Base-by-base conservation (phyloP, 2,329 filamentous ascomycete species). In the Colletotrichum gigasporum region DNA sequence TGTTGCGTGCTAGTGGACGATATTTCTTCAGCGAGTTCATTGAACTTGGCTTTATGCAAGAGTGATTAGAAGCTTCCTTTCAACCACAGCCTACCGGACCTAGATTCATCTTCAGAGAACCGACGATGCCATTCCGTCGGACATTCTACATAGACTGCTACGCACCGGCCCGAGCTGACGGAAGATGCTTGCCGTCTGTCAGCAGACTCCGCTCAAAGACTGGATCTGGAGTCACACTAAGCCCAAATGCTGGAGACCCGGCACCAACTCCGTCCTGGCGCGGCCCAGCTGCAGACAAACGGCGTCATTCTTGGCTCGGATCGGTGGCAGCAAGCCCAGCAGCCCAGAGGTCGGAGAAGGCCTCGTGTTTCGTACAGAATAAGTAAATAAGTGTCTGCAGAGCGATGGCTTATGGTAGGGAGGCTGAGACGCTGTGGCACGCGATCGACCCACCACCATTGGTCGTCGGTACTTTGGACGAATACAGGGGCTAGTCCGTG, bases 401-500 rank as follows among this genome's bases (percentile, higher is more conserved):
- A 44, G 22, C 24, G 48, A 35, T 10, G 22, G 44, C 26, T 12
- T 26, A 24, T 24, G n/a, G 32, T 12, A 24, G 50, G 42, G 35
- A 55, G 42, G 42, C 56, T 62, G 62, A 55, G 48, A 54, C 42
- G 60, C 24, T 16, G 41, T 32, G 34, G 62, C 62, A 62, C 56
- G 62, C 56, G 35, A 62, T 26, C 50, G 62, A 11, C 56, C 41
- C n/a, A 37, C 50, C 22, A 16, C 44, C 32, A 65, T 65, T 65
- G 56, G 62, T 44, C 30, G 57, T 24, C 41, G 22, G 48, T 22
- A 61, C 35, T 61, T 42, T 34, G 41, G 61, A 62, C 35, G 62
- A 55, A 55, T 55, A 65, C 56, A 65, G 62, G 56, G 62, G 62
- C 48, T 42, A 16, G 62, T 59, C 62, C 50, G 48, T 65, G 37